Conservation (phyloP, 108 stramenopile genomes). For the Cafeteria roenbergensis region DNA sequence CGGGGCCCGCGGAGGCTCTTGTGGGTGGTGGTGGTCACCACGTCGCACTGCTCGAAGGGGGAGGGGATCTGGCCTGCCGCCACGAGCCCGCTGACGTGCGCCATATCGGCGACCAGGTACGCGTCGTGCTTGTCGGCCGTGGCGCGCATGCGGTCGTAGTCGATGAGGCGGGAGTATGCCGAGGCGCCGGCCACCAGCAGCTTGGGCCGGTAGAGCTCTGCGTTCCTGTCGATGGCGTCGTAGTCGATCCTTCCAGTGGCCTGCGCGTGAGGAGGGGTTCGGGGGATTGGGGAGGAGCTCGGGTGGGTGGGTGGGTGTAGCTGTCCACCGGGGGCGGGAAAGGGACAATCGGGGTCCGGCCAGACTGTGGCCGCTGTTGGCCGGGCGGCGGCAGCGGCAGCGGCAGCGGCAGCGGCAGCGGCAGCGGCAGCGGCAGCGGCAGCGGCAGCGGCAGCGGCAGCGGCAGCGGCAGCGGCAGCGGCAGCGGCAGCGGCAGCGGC, state of each 20-base stretch:
- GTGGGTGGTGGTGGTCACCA: slow-evolving; percentile 99
- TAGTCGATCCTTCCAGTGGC: slow-evolving; percentile 87
- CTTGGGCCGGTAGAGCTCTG: slow-evolving; percentile 91
- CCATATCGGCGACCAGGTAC: slow-evolving; percentile 95
- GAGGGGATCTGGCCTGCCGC: slow-evolving; percentile 82
- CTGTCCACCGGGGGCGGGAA: too few relatives aligned
- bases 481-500: too few relatives aligned
- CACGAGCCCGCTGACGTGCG: slow-evolving; percentile 96
- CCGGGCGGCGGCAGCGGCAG: too few relatives aligned
- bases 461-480: too few relatives aligned
- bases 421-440: too few relatives aligned
- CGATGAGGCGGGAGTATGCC: slow-evolving; percentile 87
- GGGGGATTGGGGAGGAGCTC: too few relatives aligned
- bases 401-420: too few relatives aligned
- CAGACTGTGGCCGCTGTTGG: too few relatives aligned
- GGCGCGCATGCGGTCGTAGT: slow-evolving; percentile 90
- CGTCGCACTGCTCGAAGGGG: slow-evolving; percentile 92
- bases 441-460: too few relatives aligned
- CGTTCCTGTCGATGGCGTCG: slow-evolving; percentile 84
- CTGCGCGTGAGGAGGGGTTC: neutral
- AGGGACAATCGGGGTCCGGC: too few relatives aligned
- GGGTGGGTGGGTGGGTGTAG: too few relatives aligned
- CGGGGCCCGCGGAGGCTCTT: slow-evolving; percentile 97
- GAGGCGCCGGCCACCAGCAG: slow-evolving; percentile 95
- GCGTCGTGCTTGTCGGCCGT: slow-evolving; percentile 82